Evolutionary conservation across 2,329 filamentous ascomycete species (phyloP).

Genomic region (Scorias spongiosa): DNA sequence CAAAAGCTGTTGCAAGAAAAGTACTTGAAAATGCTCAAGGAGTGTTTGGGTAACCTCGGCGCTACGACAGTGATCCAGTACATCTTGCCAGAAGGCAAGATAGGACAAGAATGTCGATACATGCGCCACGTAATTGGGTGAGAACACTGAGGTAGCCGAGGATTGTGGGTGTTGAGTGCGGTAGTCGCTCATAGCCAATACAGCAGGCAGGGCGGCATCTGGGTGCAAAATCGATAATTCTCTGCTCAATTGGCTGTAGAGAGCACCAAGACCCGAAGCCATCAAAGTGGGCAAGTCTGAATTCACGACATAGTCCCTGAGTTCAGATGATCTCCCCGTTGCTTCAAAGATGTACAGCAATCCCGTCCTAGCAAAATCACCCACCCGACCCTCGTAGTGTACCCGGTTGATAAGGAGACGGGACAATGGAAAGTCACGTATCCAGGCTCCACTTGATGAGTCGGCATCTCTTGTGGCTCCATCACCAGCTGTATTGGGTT

Average conservation of each 20-base stretch:
- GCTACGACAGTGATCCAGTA: conserved; percentile 87
- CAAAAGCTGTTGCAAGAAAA: conserved; percentile 89
- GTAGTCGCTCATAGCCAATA: conserved; percentile 83
- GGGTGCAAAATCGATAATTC: conserved; percentile 70
- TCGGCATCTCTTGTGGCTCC: conserved; percentile 41
- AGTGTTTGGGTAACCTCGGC: conserved; percentile 83
- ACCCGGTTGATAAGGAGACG: conserved; percentile 95
- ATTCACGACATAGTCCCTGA: conserved; percentile 95
- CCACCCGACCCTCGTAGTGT: conserved; percentile 83
- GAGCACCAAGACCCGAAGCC: conserved; percentile 82
- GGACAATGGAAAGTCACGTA: conserved; percentile 88
- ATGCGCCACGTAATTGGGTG: conserved; percentile 64
- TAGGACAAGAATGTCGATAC: conserved; percentile 90
- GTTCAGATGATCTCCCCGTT: conserved; percentile 60
- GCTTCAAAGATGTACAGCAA: conserved; percentile 92
- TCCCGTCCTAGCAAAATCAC: conserved; percentile 90
- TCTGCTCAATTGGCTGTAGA: conserved; percentile 53
- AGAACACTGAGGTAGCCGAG: conserved; percentile 59
- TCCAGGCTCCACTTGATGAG: conserved; percentile 70
- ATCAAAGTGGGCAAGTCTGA: conserved; percentile 93
- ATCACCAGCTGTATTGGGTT: conserved; percentile 20
- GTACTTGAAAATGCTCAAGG: conserved; percentile 89
- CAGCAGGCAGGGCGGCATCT: conserved; percentile 60
- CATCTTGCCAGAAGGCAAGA: conserved; percentile 94
- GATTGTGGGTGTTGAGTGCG: conserved; percentile 53